Evolutionary conservation across 495 filamentous ascomycete species (phyloP), one percentile per base, ranked within the genome.

Genomic region (Baudoinia panamericana): DNA sequence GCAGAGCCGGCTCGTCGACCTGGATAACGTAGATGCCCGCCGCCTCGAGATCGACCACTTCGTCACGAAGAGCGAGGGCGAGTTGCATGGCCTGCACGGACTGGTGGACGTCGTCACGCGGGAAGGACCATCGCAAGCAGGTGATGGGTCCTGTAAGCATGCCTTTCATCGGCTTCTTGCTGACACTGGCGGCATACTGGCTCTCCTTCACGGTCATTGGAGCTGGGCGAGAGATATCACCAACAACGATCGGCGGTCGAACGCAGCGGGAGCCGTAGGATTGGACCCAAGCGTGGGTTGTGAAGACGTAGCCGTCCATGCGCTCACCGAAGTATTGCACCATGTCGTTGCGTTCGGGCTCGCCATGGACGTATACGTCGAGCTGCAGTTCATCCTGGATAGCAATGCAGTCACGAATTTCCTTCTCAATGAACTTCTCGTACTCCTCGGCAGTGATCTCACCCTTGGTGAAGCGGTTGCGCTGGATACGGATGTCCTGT

Each of bases 141-240:
- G 90, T 97, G 68, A 97, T 90, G 46, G 90, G 90, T 35, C 90
- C 90, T 64, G 90, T 97, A 60, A 97, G 80, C 90, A 97, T 97
- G 63, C 90, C 90, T 81, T 97, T 97, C 84, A 90, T 96, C 63
- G 90, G 87, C 75, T 94, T 95, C 70, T 82, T 87, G 60, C 88
- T 84, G 67, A 94, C 76, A 28, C 82, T 86, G 41, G 82, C 85
- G 50, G 90, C 90, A 63, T 93, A 97, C 72, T 96, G 90, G 61
- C 85, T 93, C 75, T 97, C 90, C 78, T 96, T 97, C 65, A 97
- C 90, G 48, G 92, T 94, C 92, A 97, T 97, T 37, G 90, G 82
- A 43, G 73, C 75, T 21, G 90, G 90, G 54, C 90, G 87, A 42
- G 86, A 94, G 65, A 97, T 82, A 59, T 97, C 90, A 66, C 90